Evolutionary conservation across 495 filamentous ascomycete species (phyloP).

Genomic region (Annulohypoxylon bovei): DNA sequence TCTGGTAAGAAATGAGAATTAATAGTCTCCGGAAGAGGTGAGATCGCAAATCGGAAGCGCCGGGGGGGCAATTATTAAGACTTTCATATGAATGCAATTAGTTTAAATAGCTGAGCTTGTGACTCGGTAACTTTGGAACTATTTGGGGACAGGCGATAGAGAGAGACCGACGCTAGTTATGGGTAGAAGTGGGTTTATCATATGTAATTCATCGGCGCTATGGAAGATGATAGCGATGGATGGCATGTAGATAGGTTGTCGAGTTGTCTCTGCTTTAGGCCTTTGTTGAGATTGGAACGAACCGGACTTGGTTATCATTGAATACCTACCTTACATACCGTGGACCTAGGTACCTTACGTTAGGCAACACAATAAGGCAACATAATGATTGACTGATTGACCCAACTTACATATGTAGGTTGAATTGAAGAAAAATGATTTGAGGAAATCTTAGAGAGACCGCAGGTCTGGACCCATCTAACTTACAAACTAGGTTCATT

Average conservation of each 20-base stretch:
- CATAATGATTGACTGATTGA: no score
- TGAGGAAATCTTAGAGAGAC: conserved; percentile 12
- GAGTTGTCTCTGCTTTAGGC: conserved; percentile 4
- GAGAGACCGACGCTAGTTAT: conserved; percentile 19
- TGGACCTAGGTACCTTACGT: conserved; percentile 2
- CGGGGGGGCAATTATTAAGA: conserved; percentile 25
- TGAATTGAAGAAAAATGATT: conserved; percentile 16
- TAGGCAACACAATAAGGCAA: conserved; percentile 25
- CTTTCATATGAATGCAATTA: conserved; percentile 16
- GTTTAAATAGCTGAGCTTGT: conserved; percentile 30
- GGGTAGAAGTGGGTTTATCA: conserved; percentile 12
- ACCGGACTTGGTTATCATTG: neutral
- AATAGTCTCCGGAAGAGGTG: conserved; percentile 12
- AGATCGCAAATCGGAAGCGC: conserved; percentile 28
- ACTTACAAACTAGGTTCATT: neutral
- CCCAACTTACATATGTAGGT: neutral
- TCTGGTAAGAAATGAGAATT: conserved; percentile 6
- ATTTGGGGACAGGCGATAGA: conserved; percentile 1
- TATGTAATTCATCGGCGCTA: conserved; percentile 17
- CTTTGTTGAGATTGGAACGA: conserved; percentile 8
- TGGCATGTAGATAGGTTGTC: neutral
- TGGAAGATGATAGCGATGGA: neutral
- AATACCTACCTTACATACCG: conserved; percentile 19
- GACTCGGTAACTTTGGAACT: conserved; percentile 21
- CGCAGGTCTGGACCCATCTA: conserved; percentile 8